Percentiles rank a stretch among this genome's conserved stretches.
phyloP scores from a whole-genome alignment of 495 filamentous ascomycete species.

The Parmelia sp. region DNA sequence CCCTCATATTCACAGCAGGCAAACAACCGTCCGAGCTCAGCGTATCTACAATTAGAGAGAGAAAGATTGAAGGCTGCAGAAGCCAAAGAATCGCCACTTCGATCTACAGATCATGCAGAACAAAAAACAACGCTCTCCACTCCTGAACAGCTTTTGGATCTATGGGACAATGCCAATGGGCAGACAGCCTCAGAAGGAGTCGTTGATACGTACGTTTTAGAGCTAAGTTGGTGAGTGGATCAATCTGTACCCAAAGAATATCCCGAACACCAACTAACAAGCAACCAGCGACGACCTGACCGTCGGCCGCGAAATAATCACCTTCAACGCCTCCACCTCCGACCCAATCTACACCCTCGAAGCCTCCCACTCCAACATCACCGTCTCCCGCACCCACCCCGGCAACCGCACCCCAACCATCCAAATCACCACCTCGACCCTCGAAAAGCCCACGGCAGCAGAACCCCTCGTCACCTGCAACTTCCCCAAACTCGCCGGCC shows the following conservation, averaged over 20 bases:
- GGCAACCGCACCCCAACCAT: conserved; percentile 19
- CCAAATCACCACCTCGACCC: conserved; percentile 20
- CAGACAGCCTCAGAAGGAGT: conserved; percentile 21
- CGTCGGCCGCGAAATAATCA: conserved; percentile 23
- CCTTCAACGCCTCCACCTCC: conserved; percentile 24
- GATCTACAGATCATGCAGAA: conserved; percentile 16
- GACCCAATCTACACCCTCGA: conserved; percentile 24
- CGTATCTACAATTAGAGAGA: conserved; percentile 4
- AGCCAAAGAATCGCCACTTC: conserved; percentile 17
- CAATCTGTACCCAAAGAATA: background rate
- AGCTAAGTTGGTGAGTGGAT: conserved; percentile 26
- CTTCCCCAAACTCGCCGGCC: conserved; percentile 27
- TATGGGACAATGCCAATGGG: conserved; percentile 28
- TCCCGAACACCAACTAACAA: background rate
- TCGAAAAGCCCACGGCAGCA: conserved; percentile 17
- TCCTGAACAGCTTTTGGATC: conserved; percentile 20
- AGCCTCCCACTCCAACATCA: conserved; percentile 20
- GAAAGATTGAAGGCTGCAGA: conserved; percentile 10
- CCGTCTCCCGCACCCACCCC: conserved; percentile 23
- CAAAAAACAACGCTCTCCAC: conserved; percentile 20
- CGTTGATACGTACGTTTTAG: conserved; percentile 12
- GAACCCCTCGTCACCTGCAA: conserved; percentile 24
- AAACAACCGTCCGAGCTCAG: conserved; percentile 2
- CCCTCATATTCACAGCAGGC: conserved; percentile 14
- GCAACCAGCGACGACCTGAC: conserved; percentile 21